Base-by-base conservation (phyloP, 352 stramenopile genomes). In the Pythium scleroteichum region DNA sequence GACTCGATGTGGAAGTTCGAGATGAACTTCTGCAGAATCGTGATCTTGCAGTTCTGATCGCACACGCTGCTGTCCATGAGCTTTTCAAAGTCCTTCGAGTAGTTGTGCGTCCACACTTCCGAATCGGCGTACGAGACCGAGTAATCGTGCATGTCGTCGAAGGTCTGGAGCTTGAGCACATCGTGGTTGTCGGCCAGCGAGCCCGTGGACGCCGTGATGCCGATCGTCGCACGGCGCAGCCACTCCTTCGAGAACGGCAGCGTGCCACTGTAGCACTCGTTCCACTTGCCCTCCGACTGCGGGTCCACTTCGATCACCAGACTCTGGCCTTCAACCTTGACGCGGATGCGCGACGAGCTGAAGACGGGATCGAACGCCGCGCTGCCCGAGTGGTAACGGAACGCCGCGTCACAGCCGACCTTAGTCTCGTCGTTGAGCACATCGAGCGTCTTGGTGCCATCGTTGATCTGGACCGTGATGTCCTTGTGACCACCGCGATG, bases 101-200 rank as follows among this genome's bases (percentile, higher is more conserved):
- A 92, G 71, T 90, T 91, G 72, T 91, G 83, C 63, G 73, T 79
- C 79, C 77, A 88, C 44, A 89, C 82, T 44, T 90, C 78, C 17
- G 76, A 72, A 64, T 95, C 84, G 12, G 76, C 74, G 47, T 75
- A 68, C 17, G 62, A 62, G 29, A 95, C 62, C 39, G 72, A 76
- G 20, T 68, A 74, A 45, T 92, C 54, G 42, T 89, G 69, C 22
- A 71, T 32, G 47, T 90, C 62, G 53, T 89, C 78, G 64, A 89
- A 93, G 19, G 76, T 66, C 47, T 79, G 60, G 39, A 93, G 72
- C 41, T 74, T 77, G 45, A 94, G 44, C 45, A 94, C 76, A 52
- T 94, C 85, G 69, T 94, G 85, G 65, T 94, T 94, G 65, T 94
- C 85, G 1, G 85, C 85, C 38, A 94, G 54, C 41, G 79, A 78